phyloP scores from a whole-genome alignment of 2,329 filamentous ascomycete genomes.

The Periglandula ipomoeae region DNA sequence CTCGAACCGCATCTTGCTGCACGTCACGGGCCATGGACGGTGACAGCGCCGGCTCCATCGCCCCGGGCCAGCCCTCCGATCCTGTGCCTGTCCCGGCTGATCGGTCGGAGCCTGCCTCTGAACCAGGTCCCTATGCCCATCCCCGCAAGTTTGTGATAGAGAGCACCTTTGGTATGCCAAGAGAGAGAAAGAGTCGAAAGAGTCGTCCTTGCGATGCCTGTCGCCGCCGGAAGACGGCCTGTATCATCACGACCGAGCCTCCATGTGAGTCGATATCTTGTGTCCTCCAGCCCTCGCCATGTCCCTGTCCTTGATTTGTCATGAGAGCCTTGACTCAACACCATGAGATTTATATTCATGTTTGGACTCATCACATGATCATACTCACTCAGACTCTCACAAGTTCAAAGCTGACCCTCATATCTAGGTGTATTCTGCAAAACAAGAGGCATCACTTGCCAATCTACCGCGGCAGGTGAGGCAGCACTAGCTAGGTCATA shows the following conservation, averaged over 20 bases:
- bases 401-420: not conserved
- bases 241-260: constrained; percentile 33
- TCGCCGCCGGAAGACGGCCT: constrained; percentile 36
- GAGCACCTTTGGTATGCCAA: constrained; percentile 30
- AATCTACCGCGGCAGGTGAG: constrained; percentile 17
- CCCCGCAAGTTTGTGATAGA: constrained; percentile 31
- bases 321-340: not conserved
- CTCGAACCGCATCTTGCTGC: constrained; percentile 5
- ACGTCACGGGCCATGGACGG: constrained; percentile 9
- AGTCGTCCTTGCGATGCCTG: constrained; percentile 37
- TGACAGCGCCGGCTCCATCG: constrained; percentile 3
- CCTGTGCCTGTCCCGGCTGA: constrained; percentile 1
- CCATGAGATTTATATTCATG: not conserved
- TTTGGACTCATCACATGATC: not conserved
- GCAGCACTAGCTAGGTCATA: constrained; percentile 2
- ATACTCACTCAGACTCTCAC: not conserved
- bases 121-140: constrained; percentile 2
- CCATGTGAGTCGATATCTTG: constrained; percentile 27
- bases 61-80: constrained; percentile 3
- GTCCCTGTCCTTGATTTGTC: not conserved
- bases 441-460: constrained; percentile 22
- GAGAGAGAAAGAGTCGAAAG: constrained; percentile 34
- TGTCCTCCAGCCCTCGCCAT: not conserved
- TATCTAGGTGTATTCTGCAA: constrained; percentile 25
- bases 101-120: constrained; percentile 2